Conservation (phyloP, 345 rosid genomes). For the Hirschfeldia incana region DNA sequence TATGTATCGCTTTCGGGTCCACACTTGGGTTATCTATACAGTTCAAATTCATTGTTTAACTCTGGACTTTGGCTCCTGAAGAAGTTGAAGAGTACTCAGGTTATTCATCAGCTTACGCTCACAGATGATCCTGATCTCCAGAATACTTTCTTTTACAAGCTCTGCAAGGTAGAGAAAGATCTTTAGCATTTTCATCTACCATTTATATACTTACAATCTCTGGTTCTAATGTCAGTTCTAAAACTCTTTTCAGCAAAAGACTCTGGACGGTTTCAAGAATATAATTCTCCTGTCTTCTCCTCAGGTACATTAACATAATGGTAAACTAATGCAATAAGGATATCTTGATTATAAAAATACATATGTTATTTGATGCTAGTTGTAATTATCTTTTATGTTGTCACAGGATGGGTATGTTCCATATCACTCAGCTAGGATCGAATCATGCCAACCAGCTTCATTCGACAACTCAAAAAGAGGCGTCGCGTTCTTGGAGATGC, state of each 20-base stretch:
- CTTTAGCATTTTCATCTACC: slow-evolving; percentile 4
- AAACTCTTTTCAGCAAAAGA: slow-evolving; percentile 69
- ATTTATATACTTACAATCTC: neutral
- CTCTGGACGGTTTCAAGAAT: slow-evolving; percentile 74
- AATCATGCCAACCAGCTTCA: slow-evolving; percentile 81
- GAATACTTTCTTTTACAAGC: slow-evolving; percentile 79
- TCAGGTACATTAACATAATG: slow-evolving; percentile 55
- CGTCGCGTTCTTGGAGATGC: slow-evolving; percentile 78
- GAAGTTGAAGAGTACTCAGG: slow-evolving; percentile 85
- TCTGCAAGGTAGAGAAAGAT: slow-evolving; percentile 62
- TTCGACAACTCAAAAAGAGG: slow-evolving; percentile 83
- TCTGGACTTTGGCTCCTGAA: slow-evolving; percentile 96
- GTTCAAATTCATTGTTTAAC: slow-evolving; percentile 91
- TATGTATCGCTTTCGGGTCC: slow-evolving; percentile 95
- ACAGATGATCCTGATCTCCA: slow-evolving; percentile 84
- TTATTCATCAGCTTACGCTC: slow-evolving; percentile 98
- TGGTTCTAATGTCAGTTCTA: slow-evolving; percentile 5
- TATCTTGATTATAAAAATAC: neutral
- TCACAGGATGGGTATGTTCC: slow-evolving; percentile 96
- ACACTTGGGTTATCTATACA: slow-evolving; percentile 94
- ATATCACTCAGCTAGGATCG: slow-evolving; percentile 91
- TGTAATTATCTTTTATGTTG: neutral
- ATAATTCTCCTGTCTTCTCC: slow-evolving; percentile 87
- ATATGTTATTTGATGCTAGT: neutral
- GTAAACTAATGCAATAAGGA: neutral